A percentile compares a stretch with the other conserved stretches of the same genome.
phyloP scores from a whole-genome alignment of 352 stramenopile species.

The Phytophthora kernoviae region DNA sequence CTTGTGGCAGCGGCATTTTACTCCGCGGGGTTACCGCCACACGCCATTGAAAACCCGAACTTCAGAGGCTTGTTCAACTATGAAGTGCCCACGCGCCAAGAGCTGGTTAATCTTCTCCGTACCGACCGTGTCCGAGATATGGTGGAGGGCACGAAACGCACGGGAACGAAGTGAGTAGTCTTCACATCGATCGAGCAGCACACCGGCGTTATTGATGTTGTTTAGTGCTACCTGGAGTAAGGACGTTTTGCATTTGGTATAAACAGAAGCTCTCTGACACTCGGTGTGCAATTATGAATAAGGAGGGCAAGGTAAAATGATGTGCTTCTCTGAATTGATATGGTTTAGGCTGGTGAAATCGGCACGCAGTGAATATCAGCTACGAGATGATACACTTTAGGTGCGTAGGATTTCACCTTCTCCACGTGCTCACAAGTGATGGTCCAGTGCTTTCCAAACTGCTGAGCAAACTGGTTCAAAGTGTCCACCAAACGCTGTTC shows the following conservation, averaged over 20 bases:
- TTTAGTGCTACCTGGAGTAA: too few relatives aligned
- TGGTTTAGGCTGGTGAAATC: constrained; percentile 6
- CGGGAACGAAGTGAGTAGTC: not conserved
- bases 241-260: too few relatives aligned
- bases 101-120: not conserved
- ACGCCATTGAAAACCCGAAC: not conserved
- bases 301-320: too few relatives aligned
- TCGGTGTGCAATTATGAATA: too few relatives aligned
- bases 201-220: too few relatives aligned
- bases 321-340: not conserved
- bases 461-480: constrained; percentile 50
- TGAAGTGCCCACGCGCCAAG: not conserved
- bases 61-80: constrained; percentile 1
- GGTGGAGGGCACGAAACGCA: not conserved
- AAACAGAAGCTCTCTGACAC: too few relatives aligned
- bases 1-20: not conserved
- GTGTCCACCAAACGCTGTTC: constrained; percentile 61
- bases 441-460: constrained; percentile 61
- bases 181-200: too few relatives aligned
- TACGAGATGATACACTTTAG: constrained; percentile 90
- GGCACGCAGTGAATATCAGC: constrained; percentile 75
- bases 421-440: constrained; percentile 89
- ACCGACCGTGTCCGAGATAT: not conserved
- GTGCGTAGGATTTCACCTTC: constrained; percentile 93
- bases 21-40: not conserved